phyloP scores from a whole-genome alignment of 2,329 filamentous ascomycete genomes.

The Zymoseptoria ardabiliae region DNA sequence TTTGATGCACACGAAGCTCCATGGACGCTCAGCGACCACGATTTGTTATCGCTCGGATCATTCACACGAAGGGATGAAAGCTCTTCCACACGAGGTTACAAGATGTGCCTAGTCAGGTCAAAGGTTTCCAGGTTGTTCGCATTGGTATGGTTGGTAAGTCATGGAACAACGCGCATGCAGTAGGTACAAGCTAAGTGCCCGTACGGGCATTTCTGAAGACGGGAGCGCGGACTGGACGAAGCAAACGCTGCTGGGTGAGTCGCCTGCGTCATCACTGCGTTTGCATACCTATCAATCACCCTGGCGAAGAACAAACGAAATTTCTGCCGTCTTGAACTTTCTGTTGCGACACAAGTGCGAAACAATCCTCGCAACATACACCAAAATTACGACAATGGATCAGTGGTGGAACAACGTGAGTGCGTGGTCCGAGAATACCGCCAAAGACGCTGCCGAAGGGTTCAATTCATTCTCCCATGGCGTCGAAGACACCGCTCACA shows the following conservation, averaged over 20 bases:
- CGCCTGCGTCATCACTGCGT: background rate
- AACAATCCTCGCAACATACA: background rate
- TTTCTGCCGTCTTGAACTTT: background rate
- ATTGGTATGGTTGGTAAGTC: too few relatives aligned
- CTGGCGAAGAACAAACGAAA: too few relatives aligned
- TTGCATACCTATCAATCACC: too few relatives aligned
- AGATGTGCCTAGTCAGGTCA: too few relatives aligned
- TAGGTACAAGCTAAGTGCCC: background rate
- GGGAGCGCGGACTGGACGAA: background rate
- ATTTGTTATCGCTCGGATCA: too few relatives aligned
- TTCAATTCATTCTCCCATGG: background rate
- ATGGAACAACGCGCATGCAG: background rate
- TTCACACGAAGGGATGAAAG: too few relatives aligned
- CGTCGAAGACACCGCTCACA: background rate
- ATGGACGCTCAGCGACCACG: too few relatives aligned
- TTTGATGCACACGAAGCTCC: too few relatives aligned
- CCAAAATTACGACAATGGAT: background rate
- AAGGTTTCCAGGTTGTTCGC: too few relatives aligned
- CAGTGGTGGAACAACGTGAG: background rate
- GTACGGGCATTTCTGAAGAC: background rate
- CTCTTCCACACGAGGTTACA: too few relatives aligned
- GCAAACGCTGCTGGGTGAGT: background rate
- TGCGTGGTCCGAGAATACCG: background rate
- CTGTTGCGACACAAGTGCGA: too few relatives aligned
- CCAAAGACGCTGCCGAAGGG: background rate